These are phyloP conservation scores for Fraxinus floribunda DNA, from an alignment of 305 asterid genomes.

Conservation along the genomic window DNA sequence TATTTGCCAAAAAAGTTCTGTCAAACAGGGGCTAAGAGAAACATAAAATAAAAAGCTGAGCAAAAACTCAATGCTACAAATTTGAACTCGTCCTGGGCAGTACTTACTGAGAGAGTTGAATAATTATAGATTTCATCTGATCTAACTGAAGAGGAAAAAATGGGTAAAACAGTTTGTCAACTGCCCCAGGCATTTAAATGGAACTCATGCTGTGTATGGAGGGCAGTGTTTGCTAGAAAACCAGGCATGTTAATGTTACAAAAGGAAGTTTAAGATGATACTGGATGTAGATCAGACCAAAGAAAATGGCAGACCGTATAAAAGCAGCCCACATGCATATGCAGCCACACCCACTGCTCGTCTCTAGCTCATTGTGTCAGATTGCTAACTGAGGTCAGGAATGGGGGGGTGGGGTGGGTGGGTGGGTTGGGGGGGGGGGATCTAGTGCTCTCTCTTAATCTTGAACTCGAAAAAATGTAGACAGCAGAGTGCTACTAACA, in stretches of 20 bases:
- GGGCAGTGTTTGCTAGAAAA: not conserved
- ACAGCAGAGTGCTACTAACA: not conserved
- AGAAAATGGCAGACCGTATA: not conserved
- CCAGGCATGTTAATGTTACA: not conserved
- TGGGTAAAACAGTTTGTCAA: not conserved
- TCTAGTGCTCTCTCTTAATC: not conserved
- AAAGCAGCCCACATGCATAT: not conserved
- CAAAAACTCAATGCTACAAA: not conserved
- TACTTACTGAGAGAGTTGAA: not conserved
- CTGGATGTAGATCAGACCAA: not conserved
- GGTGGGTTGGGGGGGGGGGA: too few species aligned
- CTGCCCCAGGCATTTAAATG: not conserved
- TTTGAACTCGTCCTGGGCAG: not conserved
- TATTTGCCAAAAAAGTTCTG: too few species aligned
- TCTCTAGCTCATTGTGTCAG: not conserved
- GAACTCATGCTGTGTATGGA: not conserved
- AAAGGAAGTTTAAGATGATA: not conserved
- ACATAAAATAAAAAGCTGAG: not conserved
- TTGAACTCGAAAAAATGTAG: not conserved
- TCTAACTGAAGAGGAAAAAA: not conserved
- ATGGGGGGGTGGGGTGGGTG: too few species aligned
- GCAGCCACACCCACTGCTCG: not conserved
- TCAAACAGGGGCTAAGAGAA: not conserved
- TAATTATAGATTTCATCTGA: not conserved
- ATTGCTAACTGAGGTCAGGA: not conserved